Evolutionary conservation across 345 rosid species (phyloP).

Genomic region (Mercurialis annua): DNA sequence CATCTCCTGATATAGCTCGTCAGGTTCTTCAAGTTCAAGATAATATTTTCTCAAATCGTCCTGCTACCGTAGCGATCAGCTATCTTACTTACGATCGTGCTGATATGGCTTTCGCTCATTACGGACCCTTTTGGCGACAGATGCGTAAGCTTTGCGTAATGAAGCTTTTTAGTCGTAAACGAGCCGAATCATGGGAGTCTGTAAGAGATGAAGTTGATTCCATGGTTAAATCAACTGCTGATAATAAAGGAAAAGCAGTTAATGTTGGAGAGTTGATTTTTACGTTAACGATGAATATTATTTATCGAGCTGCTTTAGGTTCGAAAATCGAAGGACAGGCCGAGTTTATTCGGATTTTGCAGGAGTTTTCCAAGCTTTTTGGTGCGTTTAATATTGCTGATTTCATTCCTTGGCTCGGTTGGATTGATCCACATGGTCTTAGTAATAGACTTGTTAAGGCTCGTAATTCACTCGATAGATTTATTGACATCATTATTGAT

Average conservation of each 20-base stretch:
- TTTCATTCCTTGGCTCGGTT: constrained; percentile 62
- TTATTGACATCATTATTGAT: constrained; percentile 73
- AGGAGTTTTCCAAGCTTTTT: constrained; percentile 89
- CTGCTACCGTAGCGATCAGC: constrained; percentile 74
- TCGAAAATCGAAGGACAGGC: constrained; percentile 57
- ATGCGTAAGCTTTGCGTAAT: constrained; percentile 91
- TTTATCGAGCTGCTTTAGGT: constrained; percentile 83
- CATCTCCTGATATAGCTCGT: constrained; percentile 66
- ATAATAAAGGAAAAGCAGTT: constrained; percentile 44
- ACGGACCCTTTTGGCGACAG: constrained; percentile 97
- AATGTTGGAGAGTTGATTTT: constrained; percentile 80
- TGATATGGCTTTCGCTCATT: constrained; percentile 96
- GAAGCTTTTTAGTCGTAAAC: constrained; percentile 83
- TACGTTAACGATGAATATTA: constrained; percentile 67
- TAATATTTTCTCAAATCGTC: constrained; percentile 76
- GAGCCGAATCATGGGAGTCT: constrained; percentile 93
- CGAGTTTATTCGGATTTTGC: constrained; percentile 71
- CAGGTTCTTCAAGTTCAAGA: constrained; percentile 91
- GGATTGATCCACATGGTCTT: constrained; percentile 76
- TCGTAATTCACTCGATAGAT: constrained; percentile 58
- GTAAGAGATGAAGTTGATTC: constrained; percentile 80
- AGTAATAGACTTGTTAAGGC: constrained; percentile 54
- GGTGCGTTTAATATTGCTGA: constrained; percentile 92
- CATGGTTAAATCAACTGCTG: constrained; percentile 38
- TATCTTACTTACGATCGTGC: constrained; percentile 86